Base-by-base conservation (phyloP, 345 rosid genomes). In the Citrus trifoliata region DNA sequence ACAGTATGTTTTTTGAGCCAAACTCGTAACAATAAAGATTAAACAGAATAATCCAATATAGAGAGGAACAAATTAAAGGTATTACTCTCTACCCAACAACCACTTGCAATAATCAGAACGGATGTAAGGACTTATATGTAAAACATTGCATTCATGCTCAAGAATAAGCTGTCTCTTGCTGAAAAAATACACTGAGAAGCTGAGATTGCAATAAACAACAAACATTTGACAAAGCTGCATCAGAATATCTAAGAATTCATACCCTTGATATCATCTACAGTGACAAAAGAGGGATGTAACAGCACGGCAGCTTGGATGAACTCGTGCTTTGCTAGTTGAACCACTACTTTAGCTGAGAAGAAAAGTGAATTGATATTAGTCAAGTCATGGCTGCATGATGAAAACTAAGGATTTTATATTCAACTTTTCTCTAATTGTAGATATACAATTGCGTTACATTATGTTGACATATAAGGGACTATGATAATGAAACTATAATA, bases 201-300 rank as follows among this genome's bases (percentile, higher is more conserved):
- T 16, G 18, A 8, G n/a, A 71, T 22, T 32, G n/a, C 14, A 35
- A 3, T 24, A 37, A 24, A 14, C 33, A 37, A 7, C 33, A n/a
- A 73, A 25, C 24, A 14, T 46, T 46, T 46, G 51, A 46, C 18
- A 46, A 46, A 13, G 51, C 51, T 3, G 51, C 51, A 46, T 12
- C 38, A 12, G 30, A 63, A 46, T 38, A 69, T 64, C 32, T 46
- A 12, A 46, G 25, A 68, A 55, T 40, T 38, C 82, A 64, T 89
- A 93, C 98, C 90, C 71, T 90, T 88, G 70, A 95, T 85, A 77
- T 93, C 98, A 62, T 90, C 95, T 27, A 89, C 78, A 16, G 89
- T 79, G 71, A 95, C 92, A 46, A 87, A 83, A 38, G 93, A 85
- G 85, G 98, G 97, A 85, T 95, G 98, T 72, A 87, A 85, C 79